Percentiles rank a stretch among this genome's conserved stretches.
These are phyloP conservation scores for Emmonsiellopsis sp. DNA, from an alignment of 2,329 filamentous ascomycete genomes.

Conservation along the genomic window DNA sequence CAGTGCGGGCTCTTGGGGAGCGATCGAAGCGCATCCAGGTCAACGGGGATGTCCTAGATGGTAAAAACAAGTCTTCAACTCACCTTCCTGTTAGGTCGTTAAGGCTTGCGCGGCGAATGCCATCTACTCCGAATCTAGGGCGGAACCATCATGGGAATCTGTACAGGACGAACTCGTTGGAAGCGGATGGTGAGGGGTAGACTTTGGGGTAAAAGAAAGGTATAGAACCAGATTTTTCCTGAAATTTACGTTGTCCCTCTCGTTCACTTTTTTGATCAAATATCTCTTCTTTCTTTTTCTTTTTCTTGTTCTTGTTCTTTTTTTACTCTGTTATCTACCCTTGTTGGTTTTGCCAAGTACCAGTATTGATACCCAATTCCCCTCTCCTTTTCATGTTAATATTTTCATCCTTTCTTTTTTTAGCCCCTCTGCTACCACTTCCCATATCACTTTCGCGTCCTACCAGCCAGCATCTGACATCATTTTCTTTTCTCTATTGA, in stretches of 20 bases:
- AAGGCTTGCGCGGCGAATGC: slow-evolving; percentile 23
- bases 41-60: slow-evolving; percentile 18
- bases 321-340: not conserved
- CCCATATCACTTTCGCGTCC: not conserved
- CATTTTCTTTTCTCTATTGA: slow-evolving; percentile 5
- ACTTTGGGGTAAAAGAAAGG: not conserved
- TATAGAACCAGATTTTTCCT: not conserved
- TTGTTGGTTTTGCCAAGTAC: not conserved
- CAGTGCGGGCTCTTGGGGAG: slow-evolving; percentile 25
- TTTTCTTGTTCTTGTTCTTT: not conserved
- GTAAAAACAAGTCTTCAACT: slow-evolving; percentile 17
- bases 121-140: slow-evolving; percentile 27
- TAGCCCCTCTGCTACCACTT: too few relatives aligned
- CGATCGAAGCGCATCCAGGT: slow-evolving; percentile 18
- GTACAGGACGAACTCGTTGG: slow-evolving; percentile 26
- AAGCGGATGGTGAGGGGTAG: slow-evolving; percentile 18
- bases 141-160: slow-evolving; percentile 16
- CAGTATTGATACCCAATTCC: not conserved
- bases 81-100: slow-evolving; percentile 17
- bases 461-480: slow-evolving; percentile 3
- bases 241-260: too few relatives aligned
- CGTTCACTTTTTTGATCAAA: not conserved
- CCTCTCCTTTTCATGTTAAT: not conserved
- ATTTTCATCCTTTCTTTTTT: not conserved
- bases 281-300: not conserved